Base-by-base conservation (phyloP, 2,329 filamentous ascomycete species). In the Aspergillus sp. region DNA sequence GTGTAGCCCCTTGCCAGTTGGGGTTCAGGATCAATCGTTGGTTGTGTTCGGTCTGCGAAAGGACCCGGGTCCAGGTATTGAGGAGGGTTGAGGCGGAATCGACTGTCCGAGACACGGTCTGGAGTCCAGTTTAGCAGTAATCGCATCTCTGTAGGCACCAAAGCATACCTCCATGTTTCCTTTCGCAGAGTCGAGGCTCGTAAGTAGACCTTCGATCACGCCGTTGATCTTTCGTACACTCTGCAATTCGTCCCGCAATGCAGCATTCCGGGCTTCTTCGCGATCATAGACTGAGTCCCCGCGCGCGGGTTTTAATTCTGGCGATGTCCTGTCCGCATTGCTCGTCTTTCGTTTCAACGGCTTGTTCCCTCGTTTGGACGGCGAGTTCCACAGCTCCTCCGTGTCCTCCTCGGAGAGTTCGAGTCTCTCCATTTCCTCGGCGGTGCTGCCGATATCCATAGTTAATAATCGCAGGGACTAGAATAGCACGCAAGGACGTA, bases 41-140 rank as follows among this genome's bases (percentile, higher is more conserved):
- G 55, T 93, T 96, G 62, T 98, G 91, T 61, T 98, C 91, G 4
- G 91, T 95, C 60, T 98, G 91, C 5, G 86, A 91, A 8, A 98
- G 74, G 44, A 98, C 95, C 32, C 86, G 80, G 6, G 86, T 93
- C 89, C 89, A 98, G 11, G 88, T 93, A 49, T 93, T 86, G 19
- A 98, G 77, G 10, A 98, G 74, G 1, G 82, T 83, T 10, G 88
- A 93, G 3, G 91, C 86, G 34, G 88, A 89, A 44, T 74, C 74
- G 26, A 96, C 86, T 3, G 91, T 95, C 40, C 74, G 74, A 33
- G 82, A 82, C 22, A 96, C 88, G 15, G 82, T 93, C 82, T 84
- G 38, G 6, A n/a, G n/a, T n/a, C n/a, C n/a, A n/a, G n/a, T n/a
- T n/a, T n/a, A n/a, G n/a, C n/a, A n/a, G n/a, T n/a, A n/a, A n/a